Percentiles rank a stretch among this genome's conserved stretches.
These are phyloP conservation scores for Talinum fruticosum DNA, from an alignment of 148 eudicot species.

Conservation along the genomic window DNA sequence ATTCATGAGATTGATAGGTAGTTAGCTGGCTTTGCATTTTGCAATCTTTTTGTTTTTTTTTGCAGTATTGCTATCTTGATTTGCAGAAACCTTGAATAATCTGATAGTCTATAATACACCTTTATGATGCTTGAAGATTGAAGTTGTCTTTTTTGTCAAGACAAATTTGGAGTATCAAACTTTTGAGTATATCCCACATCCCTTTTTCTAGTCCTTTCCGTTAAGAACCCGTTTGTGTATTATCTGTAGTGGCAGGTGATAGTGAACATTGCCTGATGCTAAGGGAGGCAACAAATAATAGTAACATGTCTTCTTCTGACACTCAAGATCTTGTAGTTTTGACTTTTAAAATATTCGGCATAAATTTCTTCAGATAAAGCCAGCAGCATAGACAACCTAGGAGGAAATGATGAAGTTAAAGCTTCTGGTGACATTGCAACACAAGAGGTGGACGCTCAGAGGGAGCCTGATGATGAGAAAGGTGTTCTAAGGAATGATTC, in stretches of 20 bases:
- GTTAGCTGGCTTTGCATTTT: neutral
- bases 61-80: neutral
- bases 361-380: slow-evolving; percentile 29
- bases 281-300: neutral
- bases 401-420: slow-evolving; percentile 23
- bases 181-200: neutral
- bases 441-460: slow-evolving; percentile 22
- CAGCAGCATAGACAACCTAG: slow-evolving; percentile 14
- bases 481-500: slow-evolving; percentile 11
- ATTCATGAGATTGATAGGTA: neutral
- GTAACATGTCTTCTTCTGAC: neutral
- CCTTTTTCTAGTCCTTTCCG: no score
- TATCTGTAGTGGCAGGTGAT: neutral
- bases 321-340: neutral
- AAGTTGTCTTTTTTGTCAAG: neutral
- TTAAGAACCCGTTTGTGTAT: neutral
- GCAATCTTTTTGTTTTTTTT: neutral
- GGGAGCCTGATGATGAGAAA: slow-evolving; percentile 15
- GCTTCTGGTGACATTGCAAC: slow-evolving; percentile 10
- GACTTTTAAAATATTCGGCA: neutral
- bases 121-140: neutral
- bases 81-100: neutral
- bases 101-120: no score
- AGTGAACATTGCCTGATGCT: neutral
- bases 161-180: neutral